phyloP scores from a whole-genome alignment of 768 basidiomycete species.

The Leccinellum albellum region DNA sequence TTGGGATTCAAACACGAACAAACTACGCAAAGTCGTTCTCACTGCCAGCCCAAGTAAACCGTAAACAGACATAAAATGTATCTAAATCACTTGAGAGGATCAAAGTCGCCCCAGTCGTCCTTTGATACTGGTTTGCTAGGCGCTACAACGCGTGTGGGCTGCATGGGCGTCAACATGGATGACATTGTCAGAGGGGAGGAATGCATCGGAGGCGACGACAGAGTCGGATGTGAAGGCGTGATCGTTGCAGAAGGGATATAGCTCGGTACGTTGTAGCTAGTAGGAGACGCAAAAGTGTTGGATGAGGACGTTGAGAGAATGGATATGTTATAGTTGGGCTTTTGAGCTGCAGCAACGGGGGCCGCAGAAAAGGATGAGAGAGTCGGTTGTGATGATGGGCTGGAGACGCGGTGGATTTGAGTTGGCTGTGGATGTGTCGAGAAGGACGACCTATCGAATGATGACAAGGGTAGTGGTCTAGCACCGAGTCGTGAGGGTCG shows the following conservation, averaged over 20 bases:
- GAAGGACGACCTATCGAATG: conserved; percentile 32
- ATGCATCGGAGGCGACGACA: conserved; percentile 30
- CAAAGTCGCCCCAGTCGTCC: conserved; percentile 79
- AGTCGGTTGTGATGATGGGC: conserved; percentile 18
- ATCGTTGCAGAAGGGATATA: conserved; percentile 17
- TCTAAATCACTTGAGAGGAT: conserved; percentile 45
- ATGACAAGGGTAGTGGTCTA: conserved; percentile 33
- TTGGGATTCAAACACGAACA: conserved; percentile 24
- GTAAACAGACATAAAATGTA: background rate
- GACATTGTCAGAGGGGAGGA: conserved; percentile 39
- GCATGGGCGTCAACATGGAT: conserved; percentile 56
- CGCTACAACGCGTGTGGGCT: conserved; percentile 41
- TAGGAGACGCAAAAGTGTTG: conserved; percentile 6
- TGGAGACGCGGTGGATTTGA: conserved; percentile 18
- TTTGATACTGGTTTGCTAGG: conserved; percentile 51
- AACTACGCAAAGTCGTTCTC: conserved; percentile 5
- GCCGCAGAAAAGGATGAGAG: conserved; percentile 9
- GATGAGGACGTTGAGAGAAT: conserved; percentile 27
- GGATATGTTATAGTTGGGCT: conserved; percentile 61
- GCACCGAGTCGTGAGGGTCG: conserved; percentile 41
- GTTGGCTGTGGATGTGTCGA: conserved; percentile 21
- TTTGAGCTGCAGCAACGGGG: conserved; percentile 19
- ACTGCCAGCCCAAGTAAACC: background rate
- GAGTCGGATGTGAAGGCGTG: conserved; percentile 17
- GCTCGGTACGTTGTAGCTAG: conserved; percentile 13